Evolutionary conservation across 331 rosid genomes (phyloP).

Genomic region (Rosa hybrid): DNA sequence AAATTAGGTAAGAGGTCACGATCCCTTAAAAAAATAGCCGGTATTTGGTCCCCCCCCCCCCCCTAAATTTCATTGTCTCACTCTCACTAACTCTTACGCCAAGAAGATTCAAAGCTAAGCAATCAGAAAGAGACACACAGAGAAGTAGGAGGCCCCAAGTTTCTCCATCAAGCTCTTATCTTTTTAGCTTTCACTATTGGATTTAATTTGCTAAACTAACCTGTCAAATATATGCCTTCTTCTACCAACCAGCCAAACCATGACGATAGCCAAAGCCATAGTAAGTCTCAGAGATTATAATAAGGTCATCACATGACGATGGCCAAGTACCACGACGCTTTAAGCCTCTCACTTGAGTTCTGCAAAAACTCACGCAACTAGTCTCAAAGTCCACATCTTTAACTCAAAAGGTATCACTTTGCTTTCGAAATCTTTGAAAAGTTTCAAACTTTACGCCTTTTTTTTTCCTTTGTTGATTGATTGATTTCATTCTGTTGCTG

Average conservation of each 20-base stretch:
- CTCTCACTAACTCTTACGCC: neutral
- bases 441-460: neutral
- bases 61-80: neutral
- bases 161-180: neutral
- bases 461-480: neutral
- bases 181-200: neutral
- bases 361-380: neutral
- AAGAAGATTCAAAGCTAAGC: neutral
- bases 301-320: neutral
- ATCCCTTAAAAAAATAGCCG: too few species aligned
- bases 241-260: neutral
- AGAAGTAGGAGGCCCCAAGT: neutral
- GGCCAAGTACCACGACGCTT: neutral
- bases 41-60: too few species aligned
- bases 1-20: too few species aligned
- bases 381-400: neutral
- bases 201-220: neutral
- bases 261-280: neutral
- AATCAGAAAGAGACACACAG: neutral
- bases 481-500: neutral
- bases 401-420: neutral
- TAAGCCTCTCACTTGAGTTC: neutral
- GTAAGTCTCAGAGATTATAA: neutral
- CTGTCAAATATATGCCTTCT: too few species aligned
- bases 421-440: neutral